Evolutionary conservation across 1,284 basidiomycete species (phyloP), one percentile per base, ranked within the genome.

Genomic region (Papiliotrema fonsecae): DNA sequence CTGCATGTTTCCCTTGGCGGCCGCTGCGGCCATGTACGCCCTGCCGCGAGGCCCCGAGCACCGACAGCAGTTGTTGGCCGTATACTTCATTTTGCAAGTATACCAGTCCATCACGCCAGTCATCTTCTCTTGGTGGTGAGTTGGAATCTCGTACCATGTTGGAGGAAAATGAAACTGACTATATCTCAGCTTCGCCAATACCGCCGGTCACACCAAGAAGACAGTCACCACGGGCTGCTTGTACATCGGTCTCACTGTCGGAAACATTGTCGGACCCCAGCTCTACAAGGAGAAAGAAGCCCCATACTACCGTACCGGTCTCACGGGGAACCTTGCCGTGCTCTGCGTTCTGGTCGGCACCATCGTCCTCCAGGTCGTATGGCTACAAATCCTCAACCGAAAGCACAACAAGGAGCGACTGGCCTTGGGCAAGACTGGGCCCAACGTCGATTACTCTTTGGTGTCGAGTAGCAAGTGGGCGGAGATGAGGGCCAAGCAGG

Each of bases 371-470:
- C 57, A 60, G 10, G 75, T 75, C 0, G 58, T 65, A 1, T 79
- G 76, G 56, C 69, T 80, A 11, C 48, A 63, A 0, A 69, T 65
- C 51, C 68, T 74, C 6, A 80, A 80, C 60, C 70, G 62, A 24
- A 64, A 65, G 34, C 77, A 79, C 51, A 70, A 69, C 7, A 51
- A 52, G 2, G 62, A 60, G 2, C 73, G 77, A 16, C 58, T 61
- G 7, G 65, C 67, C 1, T 55, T 67, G 7, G 78, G 78, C 10
- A 78, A 77, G 55, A 56, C 67, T 2, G 74, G 64, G 1, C 56
- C 60, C 41, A 38, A 51, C 21, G 45, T 77, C 38, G 78, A 79
- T 53, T 69, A 67, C n/a, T 78, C 77, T 6, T 69, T 79, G 13
- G 59, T 52, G 36, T 36, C 43, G 18, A 57, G 55, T 2, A 42